Evolutionary conservation across 495 filamentous ascomycete species (phyloP).

Genomic region (Talaromyces liani): DNA sequence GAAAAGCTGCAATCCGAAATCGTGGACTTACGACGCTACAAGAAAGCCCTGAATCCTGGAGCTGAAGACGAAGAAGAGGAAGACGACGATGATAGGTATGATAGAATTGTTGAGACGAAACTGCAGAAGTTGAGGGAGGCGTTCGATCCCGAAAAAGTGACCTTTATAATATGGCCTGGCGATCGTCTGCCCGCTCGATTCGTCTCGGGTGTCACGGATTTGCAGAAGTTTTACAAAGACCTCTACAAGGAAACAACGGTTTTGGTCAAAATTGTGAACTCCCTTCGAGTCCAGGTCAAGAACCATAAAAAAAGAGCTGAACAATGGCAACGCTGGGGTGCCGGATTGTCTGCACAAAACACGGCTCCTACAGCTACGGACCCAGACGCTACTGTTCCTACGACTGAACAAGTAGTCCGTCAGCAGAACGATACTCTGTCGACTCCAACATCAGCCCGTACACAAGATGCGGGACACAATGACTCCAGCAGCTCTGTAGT

Average conservation of each 20-base stretch:
- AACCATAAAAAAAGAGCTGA: conserved; percentile 31
- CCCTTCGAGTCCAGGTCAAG: conserved; percentile 23
- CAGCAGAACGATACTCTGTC: neutral
- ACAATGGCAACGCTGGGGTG: conserved; percentile 22
- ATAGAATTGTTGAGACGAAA: conserved; percentile 8
- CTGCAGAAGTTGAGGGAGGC: conserved; percentile 16
- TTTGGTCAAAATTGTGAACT: conserved; percentile 18
- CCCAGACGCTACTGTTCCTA: neutral
- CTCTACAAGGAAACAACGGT: conserved; percentile 25
- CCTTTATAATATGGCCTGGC: neutral
- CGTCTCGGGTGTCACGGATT: too few relatives aligned
- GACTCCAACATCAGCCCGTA: neutral
- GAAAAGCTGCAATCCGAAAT: conserved; percentile 21
- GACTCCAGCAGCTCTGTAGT: neutral
- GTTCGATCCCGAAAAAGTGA: conserved; percentile 23
- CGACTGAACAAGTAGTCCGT: neutral
- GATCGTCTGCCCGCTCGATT: conserved; percentile 4
- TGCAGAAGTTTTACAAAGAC: too few relatives aligned
- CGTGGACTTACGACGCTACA: conserved; percentile 13
- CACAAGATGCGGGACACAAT: neutral
- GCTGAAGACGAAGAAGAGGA: conserved; percentile 12
- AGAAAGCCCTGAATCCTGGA: neutral
- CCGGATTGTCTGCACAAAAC: neutral
- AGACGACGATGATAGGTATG: conserved; percentile 11
- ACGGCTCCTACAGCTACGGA: neutral